A percentile compares a stretch with the other conserved stretches of the same genome.
phyloP scores from a whole-genome alignment of 2,329 filamentous ascomycete species.

The Cytospora chrysosperma region DNA sequence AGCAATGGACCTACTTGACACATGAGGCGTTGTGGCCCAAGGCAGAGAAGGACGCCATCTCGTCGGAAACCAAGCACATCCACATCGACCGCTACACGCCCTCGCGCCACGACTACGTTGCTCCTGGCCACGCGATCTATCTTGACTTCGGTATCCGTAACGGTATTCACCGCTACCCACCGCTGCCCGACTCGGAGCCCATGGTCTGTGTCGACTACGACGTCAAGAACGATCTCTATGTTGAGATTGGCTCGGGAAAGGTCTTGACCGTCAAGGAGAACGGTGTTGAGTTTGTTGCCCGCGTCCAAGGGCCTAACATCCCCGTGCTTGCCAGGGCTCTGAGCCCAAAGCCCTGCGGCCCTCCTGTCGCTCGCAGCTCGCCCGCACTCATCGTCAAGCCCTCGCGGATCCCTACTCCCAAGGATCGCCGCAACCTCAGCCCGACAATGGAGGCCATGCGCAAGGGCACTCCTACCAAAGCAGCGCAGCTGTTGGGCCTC shows the following conservation, averaged over 20 bases:
- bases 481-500: constrained; percentile 16
- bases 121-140: constrained; percentile 18
- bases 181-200: constrained; percentile 21
- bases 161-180: constrained; percentile 22
- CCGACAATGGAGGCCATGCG: constrained; percentile 17
- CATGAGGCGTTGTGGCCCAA: constrained; percentile 17
- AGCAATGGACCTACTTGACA: constrained; percentile 31
- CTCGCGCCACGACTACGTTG: constrained; percentile 13
- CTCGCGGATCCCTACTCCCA: constrained; percentile 16
- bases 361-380: not conserved
- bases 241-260: constrained; percentile 22
- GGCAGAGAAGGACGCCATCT: constrained; percentile 3
- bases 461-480: constrained; percentile 17
- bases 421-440: not conserved
- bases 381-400: not conserved
- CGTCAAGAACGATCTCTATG: constrained; percentile 11
- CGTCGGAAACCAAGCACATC: not conserved
- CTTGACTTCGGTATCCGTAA: constrained; percentile 19
- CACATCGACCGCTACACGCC: constrained; percentile 23
- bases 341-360: not conserved
- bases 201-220: constrained; percentile 22
- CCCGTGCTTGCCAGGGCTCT: not conserved
- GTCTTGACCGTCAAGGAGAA: constrained; percentile 11
- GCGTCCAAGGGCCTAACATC: not conserved
- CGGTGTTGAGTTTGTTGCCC: constrained; percentile 8